Base-by-base conservation (phyloP, 2,329 filamentous ascomycete genomes). In the Davidsoniella virescens region DNA sequence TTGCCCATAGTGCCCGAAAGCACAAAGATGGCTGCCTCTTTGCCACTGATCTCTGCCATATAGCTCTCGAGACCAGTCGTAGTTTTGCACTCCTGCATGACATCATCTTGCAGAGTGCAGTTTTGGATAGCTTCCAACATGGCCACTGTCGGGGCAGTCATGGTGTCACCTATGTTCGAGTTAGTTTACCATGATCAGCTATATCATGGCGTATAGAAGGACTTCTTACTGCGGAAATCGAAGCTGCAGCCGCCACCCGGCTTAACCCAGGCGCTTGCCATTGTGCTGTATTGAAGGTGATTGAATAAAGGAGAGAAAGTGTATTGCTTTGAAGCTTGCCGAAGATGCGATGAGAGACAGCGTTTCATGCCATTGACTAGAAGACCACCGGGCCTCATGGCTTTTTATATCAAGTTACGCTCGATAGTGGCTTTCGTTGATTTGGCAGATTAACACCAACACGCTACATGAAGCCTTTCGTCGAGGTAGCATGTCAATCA, bases 1-100 rank as follows among this genome's bases (percentile, higher is more conserved):
- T 95, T 95, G 39, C 87, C 87, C 87, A 94, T 94, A 4, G 88
- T 94, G 3, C 90, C 90, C 0, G 85, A 92, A 53, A 93, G 71
- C 50, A 94, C 85, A 49, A 94, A 80, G 4, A 95, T 70, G 0
- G 76, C 83, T 6, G 78, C 78, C 59, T 87, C 81, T 58, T 93
- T 87, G 57, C 78, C 78, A 1, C 85, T 76, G 3, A 93, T 72
- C 29, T 72, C 61, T 16, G 87, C 85, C 42, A 93, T 72, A 62
- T 84, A 80, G 43, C 72, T 66, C 63, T 95, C 84, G 39, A 96
- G 76, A 20, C 75, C 71, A 47, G 74, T 78, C 1, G 90, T 95
- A 0, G 82, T 87, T 1, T 76, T 70, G 59, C 94, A 87, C 64
- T 93, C 87, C 55, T 71, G 68, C 62, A 83, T 85, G 57, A 94